Evolutionary conservation across 495 filamentous ascomycete species (phyloP).

Genomic region (Trichoderma erinaceum): DNA sequence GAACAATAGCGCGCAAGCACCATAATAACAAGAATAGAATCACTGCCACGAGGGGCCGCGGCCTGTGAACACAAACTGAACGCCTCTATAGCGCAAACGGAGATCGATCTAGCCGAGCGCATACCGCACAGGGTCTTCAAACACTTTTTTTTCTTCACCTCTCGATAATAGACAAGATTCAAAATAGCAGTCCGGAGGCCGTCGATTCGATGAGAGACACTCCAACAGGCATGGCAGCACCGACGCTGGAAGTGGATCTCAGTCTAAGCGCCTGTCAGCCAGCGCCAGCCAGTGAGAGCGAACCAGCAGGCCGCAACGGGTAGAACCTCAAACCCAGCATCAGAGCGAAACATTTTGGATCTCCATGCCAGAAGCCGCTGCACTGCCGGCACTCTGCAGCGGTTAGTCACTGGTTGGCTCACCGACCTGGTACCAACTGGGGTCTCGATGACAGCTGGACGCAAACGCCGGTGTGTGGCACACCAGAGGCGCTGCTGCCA

Average conservation of each 20-base stretch:
- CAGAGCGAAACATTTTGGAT: not conserved
- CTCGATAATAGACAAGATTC: not conserved
- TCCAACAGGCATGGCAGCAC: not conserved
- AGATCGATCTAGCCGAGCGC: not conserved
- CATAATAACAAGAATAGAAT: not conserved
- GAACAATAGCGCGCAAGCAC: slow-evolving; percentile 1
- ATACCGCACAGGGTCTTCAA: not conserved
- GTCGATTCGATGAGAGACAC: slow-evolving; percentile 4
- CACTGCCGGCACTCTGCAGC: no score
- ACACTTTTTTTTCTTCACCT: not conserved
- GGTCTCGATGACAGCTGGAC: no score
- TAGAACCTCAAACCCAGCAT: not conserved
- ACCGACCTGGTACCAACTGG: no score
- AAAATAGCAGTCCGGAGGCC: slow-evolving; percentile 2
- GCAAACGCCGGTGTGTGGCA: no score
- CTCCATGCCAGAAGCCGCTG: no score
- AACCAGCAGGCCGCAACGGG: not conserved
- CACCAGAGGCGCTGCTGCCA: no score
- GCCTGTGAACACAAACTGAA: not conserved
- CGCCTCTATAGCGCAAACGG: not conserved
- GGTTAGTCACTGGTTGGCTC: no score
- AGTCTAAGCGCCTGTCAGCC: not conserved
- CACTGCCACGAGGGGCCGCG: not conserved
- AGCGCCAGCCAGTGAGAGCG: slow-evolving; percentile 3
- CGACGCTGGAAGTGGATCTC: not conserved